Evolutionary conservation across 2,329 filamentous ascomycete species (phyloP), one percentile per base, ranked within the genome.

Genomic region (Calonectria hawksworthii): DNA sequence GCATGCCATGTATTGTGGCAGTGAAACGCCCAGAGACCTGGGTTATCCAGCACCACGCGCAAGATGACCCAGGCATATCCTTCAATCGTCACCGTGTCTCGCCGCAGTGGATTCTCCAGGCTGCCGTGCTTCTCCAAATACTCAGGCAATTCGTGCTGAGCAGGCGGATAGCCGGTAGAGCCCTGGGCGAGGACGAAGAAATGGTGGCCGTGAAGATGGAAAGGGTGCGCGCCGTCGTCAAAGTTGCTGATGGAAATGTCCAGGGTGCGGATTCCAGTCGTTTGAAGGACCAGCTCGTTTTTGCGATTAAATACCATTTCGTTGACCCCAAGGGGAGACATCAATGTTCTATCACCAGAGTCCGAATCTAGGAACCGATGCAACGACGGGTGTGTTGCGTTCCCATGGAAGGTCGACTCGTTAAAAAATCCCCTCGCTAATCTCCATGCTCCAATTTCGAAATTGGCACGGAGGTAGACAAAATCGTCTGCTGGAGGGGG

Each of bases 1-100:
- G 87, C 86, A 78, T 92, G 91, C 91, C 91, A 92, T 0, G 86
- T 84, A 73, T 91, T 88, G 76, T 92, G 90, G 76, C 90, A 92
- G 80, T 92, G 90, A 28, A 92, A 87, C 0, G 89, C 86, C 90
- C 91, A 92, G 2, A 90, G 77, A 0, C 91, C 91, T 0, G 90
- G 88, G 78, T 92, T 92, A 74, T 92, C 90, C 0, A 90, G 86
- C 3, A 90, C 84, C 18, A 92, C 87, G 70, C 90, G 84, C 16
- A 92, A 81, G n/a, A 90, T 78, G 2, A 87, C 84, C 90, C 89
- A 92, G 0, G 88, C 89, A 67, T 89, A 91, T 0, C 86, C 88
- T 78, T 91, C 88, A 0, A 90, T 85, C 0, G 88, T 89, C 4
- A 90, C 85, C 2, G 89, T 90, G 41, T 86, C 85, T 28, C 85